Percentiles rank a stretch among this genome's conserved stretches.
These are phyloP conservation scores for Scytalidium sp. DNA, from an alignment of 2,329 filamentous ascomycete genomes.

Conservation along the genomic window DNA sequence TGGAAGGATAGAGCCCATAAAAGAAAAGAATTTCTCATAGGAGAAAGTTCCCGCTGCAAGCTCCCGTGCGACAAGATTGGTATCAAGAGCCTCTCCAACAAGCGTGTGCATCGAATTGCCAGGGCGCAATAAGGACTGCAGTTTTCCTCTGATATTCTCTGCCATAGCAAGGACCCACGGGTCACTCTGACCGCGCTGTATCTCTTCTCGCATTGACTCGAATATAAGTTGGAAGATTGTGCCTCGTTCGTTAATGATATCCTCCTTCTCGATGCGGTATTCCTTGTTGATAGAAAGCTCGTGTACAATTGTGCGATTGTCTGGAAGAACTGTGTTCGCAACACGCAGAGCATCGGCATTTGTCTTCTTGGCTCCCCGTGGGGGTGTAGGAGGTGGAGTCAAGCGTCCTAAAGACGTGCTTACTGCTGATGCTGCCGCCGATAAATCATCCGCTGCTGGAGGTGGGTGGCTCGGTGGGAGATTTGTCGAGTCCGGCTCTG, in stretches of 20 bases:
- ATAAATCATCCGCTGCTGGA: slow-evolving; percentile 36
- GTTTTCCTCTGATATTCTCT: slow-evolving; percentile 66
- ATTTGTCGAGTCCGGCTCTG: slow-evolving; percentile 34
- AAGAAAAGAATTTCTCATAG: slow-evolving; percentile 75
- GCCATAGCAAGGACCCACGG: slow-evolving; percentile 69
- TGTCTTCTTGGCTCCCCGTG: slow-evolving; percentile 17
- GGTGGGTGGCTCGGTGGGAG: slow-evolving; percentile 13
- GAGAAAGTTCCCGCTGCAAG: slow-evolving; percentile 72
- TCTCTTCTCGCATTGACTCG: slow-evolving; percentile 57
- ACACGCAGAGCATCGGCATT: slow-evolving; percentile 25
- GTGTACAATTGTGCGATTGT: slow-evolving; percentile 73
- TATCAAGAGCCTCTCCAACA: slow-evolving; percentile 73
- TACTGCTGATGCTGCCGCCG: slow-evolving; percentile 36
- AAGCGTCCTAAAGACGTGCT: slow-evolving; percentile 43
- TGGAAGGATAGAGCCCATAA: slow-evolving; percentile 72
- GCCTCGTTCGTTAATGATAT: slow-evolving; percentile 59
- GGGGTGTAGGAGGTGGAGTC: slow-evolving; percentile 52
- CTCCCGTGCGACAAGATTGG: slow-evolving; percentile 66
- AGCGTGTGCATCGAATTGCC: slow-evolving; percentile 72
- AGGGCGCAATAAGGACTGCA: slow-evolving; percentile 67
- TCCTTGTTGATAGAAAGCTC: slow-evolving; percentile 78
- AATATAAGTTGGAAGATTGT: slow-evolving; percentile 55
- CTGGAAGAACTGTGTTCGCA: slow-evolving; percentile 54
- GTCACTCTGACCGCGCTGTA: slow-evolving; percentile 62
- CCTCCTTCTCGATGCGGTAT: slow-evolving; percentile 65